A percentile compares a stretch with the other conserved stretches of the same genome.
Conservation (phyloP, 805 yeast species). For the Candida coleopterorum region DNA sequence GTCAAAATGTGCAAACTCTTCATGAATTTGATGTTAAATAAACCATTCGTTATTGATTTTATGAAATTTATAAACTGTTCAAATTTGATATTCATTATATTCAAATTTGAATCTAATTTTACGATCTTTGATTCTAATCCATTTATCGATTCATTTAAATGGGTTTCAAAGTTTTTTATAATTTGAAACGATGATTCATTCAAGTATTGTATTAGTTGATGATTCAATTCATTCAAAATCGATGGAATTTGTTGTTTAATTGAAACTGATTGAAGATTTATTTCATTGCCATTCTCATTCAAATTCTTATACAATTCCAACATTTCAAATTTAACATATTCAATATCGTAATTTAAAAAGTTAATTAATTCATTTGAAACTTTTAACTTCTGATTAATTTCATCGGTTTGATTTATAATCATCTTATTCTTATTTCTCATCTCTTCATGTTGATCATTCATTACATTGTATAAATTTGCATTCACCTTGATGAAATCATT, state of each 20-base stretch:
- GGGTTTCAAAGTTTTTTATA: constrained; percentile 2
- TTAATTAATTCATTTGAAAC: not conserved
- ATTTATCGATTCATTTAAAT: constrained; percentile 4
- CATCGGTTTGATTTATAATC: constrained; percentile 1
- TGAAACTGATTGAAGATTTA: not conserved
- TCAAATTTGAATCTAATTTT: constrained; percentile 1
- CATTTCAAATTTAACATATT: not conserved
- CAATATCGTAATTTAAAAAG: not conserved
- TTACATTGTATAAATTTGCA: not conserved
- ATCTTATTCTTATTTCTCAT: not conserved
- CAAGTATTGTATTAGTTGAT: not conserved
- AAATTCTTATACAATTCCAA: not conserved
- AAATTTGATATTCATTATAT: constrained; percentile 2
- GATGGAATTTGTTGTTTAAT: not conserved
- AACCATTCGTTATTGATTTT: not conserved
- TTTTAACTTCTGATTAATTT: not conserved
- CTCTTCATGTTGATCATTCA: constrained; percentile 2
- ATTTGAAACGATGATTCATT: constrained; percentile 2
- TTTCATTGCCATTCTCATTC: not conserved
- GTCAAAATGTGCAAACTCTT: too few relatives aligned
- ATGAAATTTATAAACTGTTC: not conserved
- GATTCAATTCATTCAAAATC: not conserved
- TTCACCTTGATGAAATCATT: constrained; percentile 2
- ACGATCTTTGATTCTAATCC: constrained; percentile 3
- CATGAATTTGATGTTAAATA: not conserved